phyloP scores from a whole-genome alignment of 805 yeast species.

The Barnettozyma pratensis region DNA sequence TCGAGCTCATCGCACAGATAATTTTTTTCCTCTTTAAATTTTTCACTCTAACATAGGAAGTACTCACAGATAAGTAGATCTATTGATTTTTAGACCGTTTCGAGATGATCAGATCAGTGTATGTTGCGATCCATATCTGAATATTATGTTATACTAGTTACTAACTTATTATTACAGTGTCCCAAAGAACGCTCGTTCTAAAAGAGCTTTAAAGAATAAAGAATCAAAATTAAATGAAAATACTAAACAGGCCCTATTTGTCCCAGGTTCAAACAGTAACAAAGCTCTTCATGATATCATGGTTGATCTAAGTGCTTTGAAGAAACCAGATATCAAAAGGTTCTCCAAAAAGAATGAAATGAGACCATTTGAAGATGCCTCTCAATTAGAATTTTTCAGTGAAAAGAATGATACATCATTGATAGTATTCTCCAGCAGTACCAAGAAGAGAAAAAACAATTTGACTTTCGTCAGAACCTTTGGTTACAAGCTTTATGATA shows the following conservation, averaged over 20 bases:
- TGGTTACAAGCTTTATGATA: conserved; percentile 85
- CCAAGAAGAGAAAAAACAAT: conserved; percentile 91
- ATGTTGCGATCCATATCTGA: background rate
- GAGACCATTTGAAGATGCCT: conserved; percentile 87
- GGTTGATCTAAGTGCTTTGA: conserved; percentile 83
- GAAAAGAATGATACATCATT: conserved; percentile 92
- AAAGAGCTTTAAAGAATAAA: conserved; percentile 85
- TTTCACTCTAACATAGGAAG: background rate
- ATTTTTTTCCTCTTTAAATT: conserved; percentile 1
- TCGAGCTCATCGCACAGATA: conserved; percentile 5
- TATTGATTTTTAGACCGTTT: too few species aligned
- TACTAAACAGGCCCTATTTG: conserved; percentile 81
- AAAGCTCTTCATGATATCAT: conserved; percentile 80
- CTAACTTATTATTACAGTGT: conserved; percentile 38
- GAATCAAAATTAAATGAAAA: conserved; percentile 89
- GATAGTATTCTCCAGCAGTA: conserved; percentile 70
- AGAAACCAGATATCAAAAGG: conserved; percentile 85
- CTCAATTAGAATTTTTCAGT: conserved; percentile 82
- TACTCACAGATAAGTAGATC: too few species aligned
- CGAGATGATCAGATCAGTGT: conserved; percentile 11
- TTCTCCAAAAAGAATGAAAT: conserved; percentile 85
- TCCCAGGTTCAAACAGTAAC: conserved; percentile 82
- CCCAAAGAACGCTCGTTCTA: conserved; percentile 93
- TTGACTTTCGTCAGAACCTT: conserved; percentile 86
- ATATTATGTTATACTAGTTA: background rate